Conservation (phyloP, 352 stramenopile species). For the Phytopythium delawarense region DNA sequence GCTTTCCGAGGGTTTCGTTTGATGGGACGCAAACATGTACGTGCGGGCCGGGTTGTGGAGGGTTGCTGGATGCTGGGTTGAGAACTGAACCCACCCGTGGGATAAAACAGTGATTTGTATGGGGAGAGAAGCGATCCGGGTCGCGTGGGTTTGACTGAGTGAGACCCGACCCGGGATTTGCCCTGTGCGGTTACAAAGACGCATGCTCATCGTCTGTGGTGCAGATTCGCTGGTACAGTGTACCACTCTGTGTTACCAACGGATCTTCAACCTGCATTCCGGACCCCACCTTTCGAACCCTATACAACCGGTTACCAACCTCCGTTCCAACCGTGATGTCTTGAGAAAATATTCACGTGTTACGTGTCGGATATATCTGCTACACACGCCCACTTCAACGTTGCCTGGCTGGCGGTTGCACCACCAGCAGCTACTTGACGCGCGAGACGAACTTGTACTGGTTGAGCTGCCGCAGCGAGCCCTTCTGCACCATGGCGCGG, state of each 20-base stretch:
- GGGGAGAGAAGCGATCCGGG: too few relatives aligned
- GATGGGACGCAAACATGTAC: too few relatives aligned
- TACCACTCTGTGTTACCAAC: not conserved
- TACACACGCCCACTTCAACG: not conserved
- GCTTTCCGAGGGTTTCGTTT: too few relatives aligned
- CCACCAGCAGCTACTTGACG: conserved; percentile 27
- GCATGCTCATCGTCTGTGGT: not conserved
- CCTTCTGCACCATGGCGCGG: conserved; percentile 84
- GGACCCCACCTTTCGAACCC: not conserved
- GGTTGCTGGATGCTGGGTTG: too few relatives aligned
- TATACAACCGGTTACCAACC: not conserved
- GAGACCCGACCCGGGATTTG: too few relatives aligned
- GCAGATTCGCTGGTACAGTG: not conserved
- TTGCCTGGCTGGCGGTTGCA: too few relatives aligned
- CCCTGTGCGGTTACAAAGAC: too few relatives aligned
- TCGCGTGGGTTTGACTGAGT: too few relatives aligned
- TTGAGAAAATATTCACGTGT: not conserved
- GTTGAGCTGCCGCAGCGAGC: conserved; percentile 68
- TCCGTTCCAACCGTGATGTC: not conserved
- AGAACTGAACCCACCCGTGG: too few relatives aligned
- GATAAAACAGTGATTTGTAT: too few relatives aligned
- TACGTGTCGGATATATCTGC: conserved; percentile 1
- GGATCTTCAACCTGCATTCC: not conserved
- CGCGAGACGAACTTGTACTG: conserved; percentile 87
- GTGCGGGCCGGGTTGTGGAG: not conserved